Evolutionary conservation across 495 filamentous ascomycete species (phyloP).

Genomic region (Podospora appendiculata): DNA sequence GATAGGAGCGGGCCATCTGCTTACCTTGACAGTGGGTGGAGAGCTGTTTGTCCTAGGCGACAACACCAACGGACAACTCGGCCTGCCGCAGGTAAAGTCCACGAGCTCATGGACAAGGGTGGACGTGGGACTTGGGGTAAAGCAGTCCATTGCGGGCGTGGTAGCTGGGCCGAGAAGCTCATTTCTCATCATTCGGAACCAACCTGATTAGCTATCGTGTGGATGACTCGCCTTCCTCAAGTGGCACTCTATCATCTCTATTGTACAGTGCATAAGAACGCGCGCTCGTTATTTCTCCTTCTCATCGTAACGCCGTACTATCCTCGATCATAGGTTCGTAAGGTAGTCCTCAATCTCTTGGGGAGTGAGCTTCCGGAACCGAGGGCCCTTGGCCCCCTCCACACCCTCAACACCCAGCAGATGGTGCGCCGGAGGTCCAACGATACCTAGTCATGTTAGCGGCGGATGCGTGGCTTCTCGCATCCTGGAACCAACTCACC

Average conservation of each 20-base stretch:
- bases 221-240: background rate
- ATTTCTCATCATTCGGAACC: slow-evolving; percentile 29
- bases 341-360: slow-evolving; percentile 99
- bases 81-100: slow-evolving; percentile 22
- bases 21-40: slow-evolving; percentile 43
- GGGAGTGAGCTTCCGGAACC: slow-evolving; percentile 93
- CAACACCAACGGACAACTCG: slow-evolving; percentile 53
- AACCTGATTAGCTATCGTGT: background rate
- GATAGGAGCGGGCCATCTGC: slow-evolving; percentile 50
- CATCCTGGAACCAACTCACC: slow-evolving; percentile 45
- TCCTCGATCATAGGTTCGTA: slow-evolving; percentile 70
- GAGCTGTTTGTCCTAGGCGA: slow-evolving; percentile 49
- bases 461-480: background rate
- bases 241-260: slow-evolving; percentile 28
- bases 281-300: background rate
- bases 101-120: slow-evolving; percentile 27
- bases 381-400: slow-evolving; percentile 78
- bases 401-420: slow-evolving; percentile 90
- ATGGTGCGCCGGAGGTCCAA: slow-evolving; percentile 88
- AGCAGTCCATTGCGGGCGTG: slow-evolving; percentile 22
- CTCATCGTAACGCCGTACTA: slow-evolving; percentile 4
- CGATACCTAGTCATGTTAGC: slow-evolving; percentile 58
- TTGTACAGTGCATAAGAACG: slow-evolving; percentile 23
- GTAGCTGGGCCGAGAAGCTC: slow-evolving; percentile 38
- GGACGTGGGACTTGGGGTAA: slow-evolving; percentile 13